Evolutionary conservation across 2,329 filamentous ascomycete genomes (phyloP).

Genomic region (Truncatella angustata): DNA sequence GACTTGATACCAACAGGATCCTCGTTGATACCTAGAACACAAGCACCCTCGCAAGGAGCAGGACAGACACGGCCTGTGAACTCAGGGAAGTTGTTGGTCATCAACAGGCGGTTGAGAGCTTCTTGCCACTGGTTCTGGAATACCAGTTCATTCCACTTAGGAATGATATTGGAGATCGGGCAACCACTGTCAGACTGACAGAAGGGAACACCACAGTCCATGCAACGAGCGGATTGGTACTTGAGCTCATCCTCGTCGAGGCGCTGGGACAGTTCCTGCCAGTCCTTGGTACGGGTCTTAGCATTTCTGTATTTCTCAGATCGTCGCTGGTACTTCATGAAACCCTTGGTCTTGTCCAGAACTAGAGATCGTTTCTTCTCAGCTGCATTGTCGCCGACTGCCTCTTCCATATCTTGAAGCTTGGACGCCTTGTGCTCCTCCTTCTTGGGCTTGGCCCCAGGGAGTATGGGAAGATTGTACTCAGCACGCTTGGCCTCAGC

Average conservation of each 20-base stretch:
- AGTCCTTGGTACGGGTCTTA: slow-evolving; percentile 84
- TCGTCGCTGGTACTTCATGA: slow-evolving; percentile 95
- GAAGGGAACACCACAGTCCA: slow-evolving; percentile 98
- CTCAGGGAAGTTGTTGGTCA: slow-evolving; percentile 99
- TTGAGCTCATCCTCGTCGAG: slow-evolving; percentile 94
- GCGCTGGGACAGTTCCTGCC: slow-evolving; percentile 85
- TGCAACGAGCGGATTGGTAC: slow-evolving; percentile 94
- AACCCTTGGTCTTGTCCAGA: slow-evolving; percentile 95
- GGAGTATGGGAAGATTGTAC: slow-evolving; percentile 75
- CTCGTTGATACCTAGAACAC: slow-evolving; percentile 93
- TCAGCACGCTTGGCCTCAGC: slow-evolving; percentile 81
- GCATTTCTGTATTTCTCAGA: slow-evolving; percentile 89
- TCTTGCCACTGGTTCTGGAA: slow-evolving; percentile 81
- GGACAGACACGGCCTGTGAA: slow-evolving; percentile 97
- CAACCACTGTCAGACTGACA: slow-evolving; percentile 96
- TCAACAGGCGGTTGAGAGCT: slow-evolving; percentile 83
- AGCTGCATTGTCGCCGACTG: slow-evolving; percentile 75
- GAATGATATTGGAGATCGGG: slow-evolving; percentile 96
- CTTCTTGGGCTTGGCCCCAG: slow-evolving; percentile 65
- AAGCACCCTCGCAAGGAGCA: slow-evolving; percentile 93
- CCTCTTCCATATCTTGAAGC: slow-evolving; percentile 86
- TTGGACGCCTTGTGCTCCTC: slow-evolving; percentile 69
- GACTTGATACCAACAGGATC: slow-evolving; percentile 98
- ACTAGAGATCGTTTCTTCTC: slow-evolving; percentile 91
- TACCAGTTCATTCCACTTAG: slow-evolving; percentile 90